Evolutionary conservation across 2,329 filamentous ascomycete species (phyloP).

Genomic region (Cordyceps militaris): DNA sequence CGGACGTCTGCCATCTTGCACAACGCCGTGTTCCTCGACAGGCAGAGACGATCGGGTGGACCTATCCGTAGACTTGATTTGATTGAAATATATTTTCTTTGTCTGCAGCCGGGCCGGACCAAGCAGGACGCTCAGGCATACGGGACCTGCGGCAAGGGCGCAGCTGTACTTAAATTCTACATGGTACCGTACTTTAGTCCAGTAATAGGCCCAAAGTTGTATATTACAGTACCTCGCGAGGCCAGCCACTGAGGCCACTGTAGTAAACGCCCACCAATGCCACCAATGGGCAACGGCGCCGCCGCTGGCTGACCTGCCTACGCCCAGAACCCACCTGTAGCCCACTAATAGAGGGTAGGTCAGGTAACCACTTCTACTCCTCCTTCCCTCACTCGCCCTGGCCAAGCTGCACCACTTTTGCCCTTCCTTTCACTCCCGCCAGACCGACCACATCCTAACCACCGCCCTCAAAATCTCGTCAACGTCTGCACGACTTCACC

Average conservation of each 20-base stretch:
- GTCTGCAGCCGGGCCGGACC: neutral
- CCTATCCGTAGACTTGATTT: neutral
- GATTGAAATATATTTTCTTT: constrained; percentile 1
- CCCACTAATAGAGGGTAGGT: neutral
- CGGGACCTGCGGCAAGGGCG: too few species aligned
- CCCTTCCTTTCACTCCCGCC: constrained; percentile 7
- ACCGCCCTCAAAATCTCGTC: neutral
- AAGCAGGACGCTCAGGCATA: too few species aligned
- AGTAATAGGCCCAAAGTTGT: too few species aligned
- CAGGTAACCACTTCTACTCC: neutral
- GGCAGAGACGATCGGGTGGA: neutral
- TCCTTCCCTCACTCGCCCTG: neutral
- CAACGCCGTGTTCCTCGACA: neutral
- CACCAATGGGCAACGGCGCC: neutral
- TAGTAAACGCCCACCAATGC: neutral
- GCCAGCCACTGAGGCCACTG: neutral
- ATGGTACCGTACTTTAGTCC: too few species aligned
- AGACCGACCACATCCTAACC: neutral
- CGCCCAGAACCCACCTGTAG: neutral
- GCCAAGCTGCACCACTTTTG: constrained; percentile 1
- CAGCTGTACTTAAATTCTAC: too few species aligned
- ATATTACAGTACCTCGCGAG: too few species aligned
- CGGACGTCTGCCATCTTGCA: too few species aligned
- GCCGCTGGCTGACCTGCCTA: neutral
- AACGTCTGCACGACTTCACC: neutral